A percentile compares a stretch with the other conserved stretches of the same genome.
phyloP scores from a whole-genome alignment of 176 grass and related monocot genomes.

The bread wheat (Triticum aestivum) region DNA sequence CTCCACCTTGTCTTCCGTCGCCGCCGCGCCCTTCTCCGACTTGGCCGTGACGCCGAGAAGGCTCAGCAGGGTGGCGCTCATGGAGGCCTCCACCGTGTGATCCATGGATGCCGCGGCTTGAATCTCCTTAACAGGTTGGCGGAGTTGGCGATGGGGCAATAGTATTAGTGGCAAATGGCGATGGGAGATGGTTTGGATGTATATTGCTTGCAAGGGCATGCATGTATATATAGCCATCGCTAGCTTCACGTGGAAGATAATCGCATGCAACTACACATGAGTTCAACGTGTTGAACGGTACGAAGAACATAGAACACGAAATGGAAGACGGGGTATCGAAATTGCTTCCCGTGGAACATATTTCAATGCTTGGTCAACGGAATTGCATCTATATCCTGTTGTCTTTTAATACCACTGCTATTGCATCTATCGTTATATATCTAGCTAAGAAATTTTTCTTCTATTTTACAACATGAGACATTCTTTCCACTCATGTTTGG shows the following conservation, averaged over 20 bases:
- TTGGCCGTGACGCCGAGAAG: constrained; percentile 16
- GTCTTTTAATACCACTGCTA: not conserved
- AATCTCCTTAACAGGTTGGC: not conserved
- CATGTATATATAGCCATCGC: constrained; percentile 4
- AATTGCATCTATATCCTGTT: not conserved
- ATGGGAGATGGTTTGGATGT: not conserved
- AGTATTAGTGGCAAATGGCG: not conserved
- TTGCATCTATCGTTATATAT: not conserved
- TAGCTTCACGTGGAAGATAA: not conserved
- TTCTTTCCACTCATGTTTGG: no score
- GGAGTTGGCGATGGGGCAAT: not conserved
- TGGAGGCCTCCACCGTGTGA: not conserved
- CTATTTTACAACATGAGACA: no score
- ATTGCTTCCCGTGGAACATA: no score
- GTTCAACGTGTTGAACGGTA: not conserved
- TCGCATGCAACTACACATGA: not conserved
- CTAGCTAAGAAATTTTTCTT: not conserved
- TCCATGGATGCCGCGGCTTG: not conserved
- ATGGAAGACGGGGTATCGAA: not conserved
- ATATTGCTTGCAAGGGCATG: not conserved
- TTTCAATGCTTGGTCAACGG: not conserved
- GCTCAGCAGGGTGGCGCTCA: constrained; percentile 20
- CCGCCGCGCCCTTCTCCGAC: not conserved
- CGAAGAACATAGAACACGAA: not conserved
- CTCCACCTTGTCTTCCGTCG: constrained; percentile 38